Evolutionary conservation across 306 rosid species (phyloP), one percentile per base, ranked within the genome.

Genomic region (Pueraria montana): DNA sequence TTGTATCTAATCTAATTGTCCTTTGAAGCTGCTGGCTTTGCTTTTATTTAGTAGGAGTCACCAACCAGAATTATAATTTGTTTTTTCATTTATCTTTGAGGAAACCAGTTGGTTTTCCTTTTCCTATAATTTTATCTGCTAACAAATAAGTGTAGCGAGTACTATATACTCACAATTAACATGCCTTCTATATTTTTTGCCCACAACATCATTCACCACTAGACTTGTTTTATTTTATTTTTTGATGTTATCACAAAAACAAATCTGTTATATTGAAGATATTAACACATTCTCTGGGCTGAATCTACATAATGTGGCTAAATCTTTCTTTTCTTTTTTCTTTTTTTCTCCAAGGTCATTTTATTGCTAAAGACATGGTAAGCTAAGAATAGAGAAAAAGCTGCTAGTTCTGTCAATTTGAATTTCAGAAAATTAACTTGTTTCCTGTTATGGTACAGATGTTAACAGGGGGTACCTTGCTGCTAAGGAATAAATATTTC

Each of bases 391-490:
- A 43, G 17, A 55, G 50, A 45, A 53, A 40, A 66, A 26, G 18
- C 52, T 43, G 74, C 52, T 38, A 50, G 78, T 4, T 83, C 36
- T 78, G 67, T 81, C 53, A 14, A 75, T 62, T 53, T 38, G 27
- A 76, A 67, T 81, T 34, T 52, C 49, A 16, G 71, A 52, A 32
- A 58, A 26, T 24, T 58, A 36, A 42, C 74, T 78, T 82, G 46
- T 77, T 72, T 56, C 43, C 38, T 84, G 74, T 83, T 78, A 67
- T 64, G 71, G 72, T 84, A 83, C 97, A 96, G 99, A 81, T 50
- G 23, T 91, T 96, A 85, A 96, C 99, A 49, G 97, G 98, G 78
- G 99, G 99, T 42, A 90, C 90, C 85, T 87, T 96, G 89, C 89
- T 96, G 50, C 93, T 94, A 80, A 90, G 99, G 89, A 91, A 96